Percentiles rank a stretch among this genome's conserved stretches.
Conservation (phyloP, 371 early-diverging fungal genomes). For the Smittium culicis region DNA sequence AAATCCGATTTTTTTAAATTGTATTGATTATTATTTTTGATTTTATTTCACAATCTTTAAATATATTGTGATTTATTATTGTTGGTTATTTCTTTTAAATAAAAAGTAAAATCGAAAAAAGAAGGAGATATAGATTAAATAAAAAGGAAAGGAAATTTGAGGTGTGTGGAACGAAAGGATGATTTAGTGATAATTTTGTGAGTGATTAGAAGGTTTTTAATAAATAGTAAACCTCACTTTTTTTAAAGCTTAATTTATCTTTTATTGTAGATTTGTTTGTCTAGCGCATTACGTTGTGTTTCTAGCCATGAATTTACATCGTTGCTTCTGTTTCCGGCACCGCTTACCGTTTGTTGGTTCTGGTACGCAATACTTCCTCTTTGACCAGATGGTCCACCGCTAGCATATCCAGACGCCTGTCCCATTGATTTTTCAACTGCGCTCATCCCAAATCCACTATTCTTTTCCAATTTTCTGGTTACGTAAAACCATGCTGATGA, state of each 20-base stretch:
- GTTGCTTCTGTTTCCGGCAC: background rate
- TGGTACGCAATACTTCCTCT: background rate
- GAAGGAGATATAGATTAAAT: too few relatives aligned
- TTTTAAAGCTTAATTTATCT: background rate
- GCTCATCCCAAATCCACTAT: conserved; percentile 39
- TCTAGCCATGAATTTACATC: background rate
- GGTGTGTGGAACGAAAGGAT: too few relatives aligned
- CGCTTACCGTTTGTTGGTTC: background rate
- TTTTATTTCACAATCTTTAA: too few relatives aligned
- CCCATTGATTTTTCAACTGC: background rate
- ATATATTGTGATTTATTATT: too few relatives aligned
- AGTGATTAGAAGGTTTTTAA: too few relatives aligned
- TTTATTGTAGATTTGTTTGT: conserved; percentile 1
- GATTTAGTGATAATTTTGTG: too few relatives aligned
- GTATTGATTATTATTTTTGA: too few relatives aligned
- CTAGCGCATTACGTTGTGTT: background rate
- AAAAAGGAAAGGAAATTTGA: too few relatives aligned
- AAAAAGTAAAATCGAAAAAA: too few relatives aligned
- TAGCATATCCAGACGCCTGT: background rate
- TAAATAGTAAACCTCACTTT: background rate
- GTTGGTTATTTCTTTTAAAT: too few relatives aligned
- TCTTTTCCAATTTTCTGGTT: conserved; percentile 35
- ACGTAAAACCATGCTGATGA: conserved; percentile 16
- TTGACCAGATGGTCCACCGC: background rate
- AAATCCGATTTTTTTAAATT: too few relatives aligned